Evolutionary conservation across 805 yeast species (phyloP), one percentile per base, ranked within the genome.

Genomic region (Candida sakaeoensis): DNA sequence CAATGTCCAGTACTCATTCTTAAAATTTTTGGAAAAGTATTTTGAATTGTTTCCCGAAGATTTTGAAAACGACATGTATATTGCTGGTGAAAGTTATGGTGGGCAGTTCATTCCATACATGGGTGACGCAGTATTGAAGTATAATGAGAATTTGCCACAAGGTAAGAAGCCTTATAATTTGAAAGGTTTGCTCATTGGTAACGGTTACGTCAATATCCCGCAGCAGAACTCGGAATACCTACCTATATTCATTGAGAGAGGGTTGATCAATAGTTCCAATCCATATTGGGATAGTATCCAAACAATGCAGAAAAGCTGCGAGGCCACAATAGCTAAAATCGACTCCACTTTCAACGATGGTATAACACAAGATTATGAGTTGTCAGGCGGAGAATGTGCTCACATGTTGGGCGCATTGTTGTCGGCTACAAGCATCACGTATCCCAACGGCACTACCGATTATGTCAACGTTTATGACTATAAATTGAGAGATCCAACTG

Each of bases 81-180:
- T 93, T 23, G 95, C 96, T 0, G 99, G 99, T 23, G 99, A 93
- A 65, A 85, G 95, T 48, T 93, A 84, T 62, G 98, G 98, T 1
- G 99, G 99, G 14, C 97, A 93, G 58, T 93, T 88, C 56, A 85
- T 93, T 40, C 98, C 99, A 0, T 86, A 83, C 58, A 77, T 90
- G 45, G 95, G 90, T 0, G 67, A 75, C 28, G 79, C 77, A 1
- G 68, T 91, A 3, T 51, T 78, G 35, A 63, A 69, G 2, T 62
- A 74, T 27, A 77, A 81, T 53, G 40, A 47, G 5, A 37, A 49
- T 12, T 28, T 35, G 2, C n/a, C 33, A 15, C 19, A 34, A 16
- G 36, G 18, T 7, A 49, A 46, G 6, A 54, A 28, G 33, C 54
- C 37, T 48, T 63, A 63, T 14, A 68, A 80, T 39, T 58, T 91